Percentiles rank a stretch among this genome's conserved stretches.
Conservation (phyloP, 345 rosid species). For the Euphorbia peplus region DNA sequence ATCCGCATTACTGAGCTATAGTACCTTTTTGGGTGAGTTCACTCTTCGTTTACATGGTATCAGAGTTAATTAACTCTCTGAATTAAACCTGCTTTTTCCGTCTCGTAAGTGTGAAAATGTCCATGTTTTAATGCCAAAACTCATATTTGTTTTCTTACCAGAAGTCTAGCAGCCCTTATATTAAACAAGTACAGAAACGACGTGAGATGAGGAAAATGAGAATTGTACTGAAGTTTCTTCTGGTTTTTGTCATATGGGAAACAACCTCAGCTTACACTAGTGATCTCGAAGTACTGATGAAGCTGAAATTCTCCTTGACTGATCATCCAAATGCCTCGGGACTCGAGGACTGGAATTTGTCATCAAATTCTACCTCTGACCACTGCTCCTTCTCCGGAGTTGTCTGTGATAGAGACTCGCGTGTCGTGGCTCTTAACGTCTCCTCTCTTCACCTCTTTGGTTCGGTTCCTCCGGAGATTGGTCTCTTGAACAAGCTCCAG, state of each 20-base stretch:
- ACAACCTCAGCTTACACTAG: slow-evolving; percentile 29
- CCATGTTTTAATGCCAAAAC: neutral
- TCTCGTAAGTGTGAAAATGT: neutral
- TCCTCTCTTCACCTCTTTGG: slow-evolving; percentile 50
- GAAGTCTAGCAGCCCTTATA: neutral
- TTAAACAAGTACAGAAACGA: neutral
- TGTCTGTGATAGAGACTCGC: slow-evolving; percentile 40
- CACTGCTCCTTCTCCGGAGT: slow-evolving; percentile 84
- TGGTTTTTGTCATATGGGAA: slow-evolving; percentile 25
- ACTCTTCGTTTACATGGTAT: too few species aligned
- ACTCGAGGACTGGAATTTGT: slow-evolving; percentile 55
- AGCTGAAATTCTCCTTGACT: slow-evolving; percentile 54
- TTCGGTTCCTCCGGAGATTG: slow-evolving; percentile 59
- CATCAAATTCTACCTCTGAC: slow-evolving; percentile 32
- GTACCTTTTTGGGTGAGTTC: too few species aligned
- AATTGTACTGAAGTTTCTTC: neutral
- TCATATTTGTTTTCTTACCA: neutral
- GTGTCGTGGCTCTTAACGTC: slow-evolving; percentile 57
- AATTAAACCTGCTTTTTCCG: neutral
- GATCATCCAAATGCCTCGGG: slow-evolving; percentile 43
- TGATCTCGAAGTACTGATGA: slow-evolving; percentile 57
- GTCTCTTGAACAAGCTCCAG: slow-evolving; percentile 50
- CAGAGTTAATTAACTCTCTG: too few species aligned
- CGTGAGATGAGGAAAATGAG: neutral
- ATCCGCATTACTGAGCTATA: too few species aligned